Conservation (phyloP, 1,284 basidiomycete species). For the Heliocybe sulcata region DNA sequence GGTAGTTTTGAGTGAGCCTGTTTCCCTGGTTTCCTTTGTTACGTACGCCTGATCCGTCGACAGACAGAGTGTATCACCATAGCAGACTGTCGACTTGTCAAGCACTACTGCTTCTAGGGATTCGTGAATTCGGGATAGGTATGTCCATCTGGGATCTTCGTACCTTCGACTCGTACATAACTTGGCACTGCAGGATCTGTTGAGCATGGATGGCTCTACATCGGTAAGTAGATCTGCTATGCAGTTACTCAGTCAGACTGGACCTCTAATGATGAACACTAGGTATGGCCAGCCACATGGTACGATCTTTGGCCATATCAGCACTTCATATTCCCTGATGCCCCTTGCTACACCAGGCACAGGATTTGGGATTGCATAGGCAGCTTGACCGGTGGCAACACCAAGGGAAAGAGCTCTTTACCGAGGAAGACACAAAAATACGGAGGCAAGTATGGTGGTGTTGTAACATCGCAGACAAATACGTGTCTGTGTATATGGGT, state of each 20-base stretch:
- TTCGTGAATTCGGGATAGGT: slow-evolving; percentile 80
- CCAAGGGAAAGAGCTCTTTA: slow-evolving; percentile 58
- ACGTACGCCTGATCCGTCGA: slow-evolving; percentile 6
- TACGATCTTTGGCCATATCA: slow-evolving; percentile 30
- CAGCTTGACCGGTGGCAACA: slow-evolving; percentile 74
- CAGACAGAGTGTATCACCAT: slow-evolving; percentile 60
- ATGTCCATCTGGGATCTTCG: slow-evolving; percentile 8
- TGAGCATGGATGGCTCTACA: slow-evolving; percentile 80
- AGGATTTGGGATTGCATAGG: slow-evolving; percentile 79
- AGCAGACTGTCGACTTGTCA: slow-evolving; percentile 68
- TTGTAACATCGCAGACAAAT: slow-evolving; percentile 71
- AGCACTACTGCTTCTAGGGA: slow-evolving; percentile 67
- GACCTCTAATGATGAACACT: neutral
- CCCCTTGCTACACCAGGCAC: slow-evolving; percentile 66
- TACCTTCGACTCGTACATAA: neutral
- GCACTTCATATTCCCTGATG: neutral
- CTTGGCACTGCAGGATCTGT: slow-evolving; percentile 42
- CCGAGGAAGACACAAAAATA: slow-evolving; percentile 64
- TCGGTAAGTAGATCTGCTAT: slow-evolving; percentile 36
- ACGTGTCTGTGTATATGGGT: slow-evolving; percentile 66
- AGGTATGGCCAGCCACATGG: slow-evolving; percentile 71
- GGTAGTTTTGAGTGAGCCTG: slow-evolving; percentile 50
- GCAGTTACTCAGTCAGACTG: neutral
- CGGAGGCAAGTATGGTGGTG: slow-evolving; percentile 86
- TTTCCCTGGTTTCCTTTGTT: neutral